phyloP scores from a whole-genome alignment of 2,329 filamentous ascomycete genomes.

The Ophiocordyceps camponoti-rufipedis region DNA sequence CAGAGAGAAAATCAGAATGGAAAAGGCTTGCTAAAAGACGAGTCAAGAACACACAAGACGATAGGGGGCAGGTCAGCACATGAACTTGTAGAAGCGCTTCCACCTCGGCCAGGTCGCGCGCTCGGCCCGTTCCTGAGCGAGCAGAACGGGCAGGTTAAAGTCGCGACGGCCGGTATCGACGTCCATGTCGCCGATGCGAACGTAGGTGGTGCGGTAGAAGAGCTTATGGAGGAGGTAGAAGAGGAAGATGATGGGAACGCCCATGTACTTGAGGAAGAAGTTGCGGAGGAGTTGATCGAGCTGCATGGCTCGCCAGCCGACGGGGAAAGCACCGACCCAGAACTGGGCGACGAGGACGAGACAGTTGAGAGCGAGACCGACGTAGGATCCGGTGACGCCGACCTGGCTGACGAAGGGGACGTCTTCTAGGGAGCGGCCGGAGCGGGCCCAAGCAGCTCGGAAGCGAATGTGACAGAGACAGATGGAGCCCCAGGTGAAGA shows the following conservation, averaged over 20 bases:
- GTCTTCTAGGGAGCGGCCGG: constrained; percentile 54
- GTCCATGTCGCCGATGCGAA: constrained; percentile 62
- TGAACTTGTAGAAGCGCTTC: constrained; percentile 58
- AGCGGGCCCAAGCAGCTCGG: constrained; percentile 55
- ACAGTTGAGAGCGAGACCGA: constrained; percentile 59
- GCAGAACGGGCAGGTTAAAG: constrained; percentile 59
- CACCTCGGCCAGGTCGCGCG: constrained; percentile 51
- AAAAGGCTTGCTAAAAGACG: too few relatives aligned
- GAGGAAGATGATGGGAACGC: constrained; percentile 45
- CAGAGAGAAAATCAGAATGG: too few relatives aligned
- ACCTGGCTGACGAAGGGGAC: constrained; percentile 68
- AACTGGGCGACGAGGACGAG: constrained; percentile 70
- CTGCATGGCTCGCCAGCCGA: constrained; percentile 32
- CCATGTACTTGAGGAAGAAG: constrained; percentile 61
- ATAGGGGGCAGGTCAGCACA: constrained; percentile 39
- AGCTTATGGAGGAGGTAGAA: constrained; percentile 65
- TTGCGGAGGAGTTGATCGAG: constrained; percentile 30
- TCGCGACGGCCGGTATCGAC: constrained; percentile 71
- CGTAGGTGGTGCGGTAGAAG: constrained; percentile 48
- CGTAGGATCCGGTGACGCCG: constrained; percentile 61
- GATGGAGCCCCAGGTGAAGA: constrained; percentile 72
- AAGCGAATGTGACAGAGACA: constrained; percentile 88
- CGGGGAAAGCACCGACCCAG: constrained; percentile 69
- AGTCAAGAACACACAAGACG: too few relatives aligned
- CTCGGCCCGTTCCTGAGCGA: constrained; percentile 68